phyloP scores from a whole-genome alignment of 345 rosid species.

The Gossypium stocksii region DNA sequence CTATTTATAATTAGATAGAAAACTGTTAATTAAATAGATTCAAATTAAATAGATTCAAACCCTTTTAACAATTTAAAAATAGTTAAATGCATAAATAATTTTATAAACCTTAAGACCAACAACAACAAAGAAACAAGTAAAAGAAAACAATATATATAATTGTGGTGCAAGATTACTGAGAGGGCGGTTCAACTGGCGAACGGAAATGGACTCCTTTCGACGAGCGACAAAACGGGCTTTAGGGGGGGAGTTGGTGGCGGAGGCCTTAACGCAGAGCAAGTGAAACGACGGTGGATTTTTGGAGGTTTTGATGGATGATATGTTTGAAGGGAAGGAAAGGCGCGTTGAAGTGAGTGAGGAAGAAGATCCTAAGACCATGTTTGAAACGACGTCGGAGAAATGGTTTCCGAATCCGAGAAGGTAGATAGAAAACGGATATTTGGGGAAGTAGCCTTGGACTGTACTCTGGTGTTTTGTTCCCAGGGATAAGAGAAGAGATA shows the following conservation, averaged over 20 bases:
- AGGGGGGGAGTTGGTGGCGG: slow-evolving; percentile 42
- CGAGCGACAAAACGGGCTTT: slow-evolving; percentile 80
- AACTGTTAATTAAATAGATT: not conserved
- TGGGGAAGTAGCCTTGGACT: not conserved
- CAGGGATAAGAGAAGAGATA: not conserved
- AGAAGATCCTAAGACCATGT: slow-evolving; percentile 1
- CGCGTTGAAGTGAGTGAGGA: slow-evolving; percentile 4
- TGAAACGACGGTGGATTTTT: not conserved
- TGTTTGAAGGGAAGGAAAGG: not conserved
- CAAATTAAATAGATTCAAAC: not conserved
- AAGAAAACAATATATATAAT: not conserved
- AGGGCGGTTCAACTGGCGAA: slow-evolving; percentile 73
- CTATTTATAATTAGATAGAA: not conserved
- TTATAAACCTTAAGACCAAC: not conserved
- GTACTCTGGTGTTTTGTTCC: not conserved
- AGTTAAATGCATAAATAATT: not conserved
- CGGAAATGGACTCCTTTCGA: slow-evolving; percentile 66
- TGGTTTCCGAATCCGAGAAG: not conserved
- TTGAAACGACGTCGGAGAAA: not conserved
- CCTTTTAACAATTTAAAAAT: not conserved
- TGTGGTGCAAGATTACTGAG: slow-evolving; percentile 51
- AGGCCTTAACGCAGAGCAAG: slow-evolving; percentile 33
- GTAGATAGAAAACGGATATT: not conserved
- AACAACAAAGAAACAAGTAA: not conserved
- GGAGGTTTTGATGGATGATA: not conserved